phyloP scores from a whole-genome alignment of 441 rosid genomes.

The Capsella rubella region DNA sequence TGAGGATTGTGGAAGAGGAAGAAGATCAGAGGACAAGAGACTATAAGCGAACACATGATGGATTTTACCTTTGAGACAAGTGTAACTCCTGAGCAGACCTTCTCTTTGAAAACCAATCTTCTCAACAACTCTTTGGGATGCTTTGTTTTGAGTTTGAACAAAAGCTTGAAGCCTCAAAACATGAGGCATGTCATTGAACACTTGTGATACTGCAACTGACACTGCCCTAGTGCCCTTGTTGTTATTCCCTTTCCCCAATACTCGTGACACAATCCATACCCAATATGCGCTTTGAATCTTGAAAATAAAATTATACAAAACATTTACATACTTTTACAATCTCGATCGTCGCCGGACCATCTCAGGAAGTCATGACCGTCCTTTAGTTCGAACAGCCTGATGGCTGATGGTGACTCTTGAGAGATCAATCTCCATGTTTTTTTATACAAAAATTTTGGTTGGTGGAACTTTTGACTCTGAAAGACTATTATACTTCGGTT shows the following conservation, averaged over 20 bases:
- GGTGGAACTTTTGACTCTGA: constrained; percentile 27
- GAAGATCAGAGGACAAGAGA: constrained; percentile 46
- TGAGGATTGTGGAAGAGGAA: constrained; percentile 19
- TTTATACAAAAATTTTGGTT: background rate
- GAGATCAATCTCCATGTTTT: constrained; percentile 39
- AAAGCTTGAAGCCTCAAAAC: constrained; percentile 59
- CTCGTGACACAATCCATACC: constrained; percentile 51
- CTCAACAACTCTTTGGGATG: constrained; percentile 59
- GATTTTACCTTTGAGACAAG: constrained; percentile 47
- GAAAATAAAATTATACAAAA: background rate
- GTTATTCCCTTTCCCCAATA: constrained; percentile 59
- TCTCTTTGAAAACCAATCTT: constrained; percentile 55
- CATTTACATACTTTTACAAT: background rate
- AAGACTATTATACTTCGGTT: background rate
- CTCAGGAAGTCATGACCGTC: constrained; percentile 56
- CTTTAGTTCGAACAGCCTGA: constrained; percentile 50
- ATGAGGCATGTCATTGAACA: constrained; percentile 47
- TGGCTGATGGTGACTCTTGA: constrained; percentile 52
- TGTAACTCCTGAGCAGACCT: constrained; percentile 55
- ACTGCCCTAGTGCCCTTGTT: constrained; percentile 52
- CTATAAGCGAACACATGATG: constrained; percentile 49
- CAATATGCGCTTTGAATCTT: constrained; percentile 44
- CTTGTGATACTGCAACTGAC: constrained; percentile 45
- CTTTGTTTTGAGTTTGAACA: constrained; percentile 48
- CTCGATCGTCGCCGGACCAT: constrained; percentile 59